Conservation (phyloP, 2,329 filamentous ascomycete genomes). For the Ceratocystis diversiconidia region DNA sequence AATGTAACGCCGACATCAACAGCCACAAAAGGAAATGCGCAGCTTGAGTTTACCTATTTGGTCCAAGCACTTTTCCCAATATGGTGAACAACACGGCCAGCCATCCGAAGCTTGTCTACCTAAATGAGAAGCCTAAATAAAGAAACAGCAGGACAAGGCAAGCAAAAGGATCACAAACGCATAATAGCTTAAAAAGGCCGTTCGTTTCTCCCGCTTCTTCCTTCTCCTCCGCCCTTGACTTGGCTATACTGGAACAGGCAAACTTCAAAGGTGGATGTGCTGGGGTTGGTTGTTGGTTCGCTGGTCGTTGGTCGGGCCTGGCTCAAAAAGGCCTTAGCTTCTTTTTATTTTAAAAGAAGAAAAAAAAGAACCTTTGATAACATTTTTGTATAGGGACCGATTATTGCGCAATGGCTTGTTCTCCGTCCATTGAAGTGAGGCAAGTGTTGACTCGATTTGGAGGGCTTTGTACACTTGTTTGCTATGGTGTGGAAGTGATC, state of each 20-base stretch:
- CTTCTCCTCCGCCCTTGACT: not conserved
- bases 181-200: not conserved
- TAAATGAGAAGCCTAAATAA: not conserved
- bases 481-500: too few relatives aligned
- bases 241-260: conserved; percentile 4
- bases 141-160: not conserved
- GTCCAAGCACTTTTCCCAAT: conserved; percentile 5
- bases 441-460: too few relatives aligned
- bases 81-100: conserved; percentile 1
- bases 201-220: not conserved
- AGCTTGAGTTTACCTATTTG: not conserved
- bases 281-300: not conserved
- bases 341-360: too few relatives aligned
- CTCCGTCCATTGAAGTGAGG: too few relatives aligned
- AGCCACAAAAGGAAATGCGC: not conserved
- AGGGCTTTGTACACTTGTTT: too few relatives aligned
- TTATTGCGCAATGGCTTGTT: too few relatives aligned
- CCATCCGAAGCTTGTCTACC: not conserved
- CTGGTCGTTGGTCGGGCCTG: too few relatives aligned
- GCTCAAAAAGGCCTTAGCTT: too few relatives aligned
- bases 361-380: too few relatives aligned
- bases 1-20: not conserved
- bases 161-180: not conserved
- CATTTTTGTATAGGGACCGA: too few relatives aligned
- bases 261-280: not conserved